These are phyloP conservation scores for Pleurotus ostreatus DNA, from an alignment of 768 basidiomycete genomes.

Conservation along the genomic window DNA sequence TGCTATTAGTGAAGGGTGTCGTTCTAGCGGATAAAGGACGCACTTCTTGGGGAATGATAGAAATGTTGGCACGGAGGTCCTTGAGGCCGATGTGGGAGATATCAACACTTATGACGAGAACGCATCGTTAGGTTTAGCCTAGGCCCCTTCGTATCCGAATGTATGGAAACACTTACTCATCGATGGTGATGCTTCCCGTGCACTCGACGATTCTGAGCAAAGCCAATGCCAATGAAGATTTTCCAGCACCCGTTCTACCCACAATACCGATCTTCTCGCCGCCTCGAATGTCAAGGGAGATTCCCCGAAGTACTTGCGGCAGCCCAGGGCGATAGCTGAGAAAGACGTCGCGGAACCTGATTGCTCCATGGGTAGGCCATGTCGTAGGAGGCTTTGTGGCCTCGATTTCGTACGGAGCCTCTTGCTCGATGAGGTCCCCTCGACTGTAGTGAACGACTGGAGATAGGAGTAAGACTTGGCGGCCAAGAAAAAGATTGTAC, in stretches of 20 bases:
- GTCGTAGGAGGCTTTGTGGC: conserved; percentile 47
- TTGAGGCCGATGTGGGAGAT: conserved; percentile 65
- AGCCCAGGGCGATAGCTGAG: conserved; percentile 68
- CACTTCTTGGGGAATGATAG: conserved; percentile 70
- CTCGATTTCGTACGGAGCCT: conserved; percentile 59
- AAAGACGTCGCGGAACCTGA: conserved; percentile 56
- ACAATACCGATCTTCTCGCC: conserved; percentile 81
- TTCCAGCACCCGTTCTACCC: conserved; percentile 53
- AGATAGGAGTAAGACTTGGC: not conserved
- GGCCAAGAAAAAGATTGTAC: not conserved
- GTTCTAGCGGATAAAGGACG: conserved; percentile 16
- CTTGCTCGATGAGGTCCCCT: conserved; percentile 49
- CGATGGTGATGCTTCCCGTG: conserved; percentile 58
- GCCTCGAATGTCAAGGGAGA: conserved; percentile 53
- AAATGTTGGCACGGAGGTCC: conserved; percentile 54
- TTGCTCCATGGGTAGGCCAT: conserved; percentile 63
- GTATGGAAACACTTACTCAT: conserved; percentile 37
- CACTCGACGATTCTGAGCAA: conserved; percentile 71
- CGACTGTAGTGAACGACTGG: conserved; percentile 53
- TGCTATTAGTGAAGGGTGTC: not conserved
- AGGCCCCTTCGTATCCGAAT: not conserved
- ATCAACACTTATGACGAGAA: conserved; percentile 39
- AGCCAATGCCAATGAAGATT: conserved; percentile 59
- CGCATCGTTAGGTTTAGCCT: conserved; percentile 11
- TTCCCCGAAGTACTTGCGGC: conserved; percentile 66